phyloP scores from a whole-genome alignment of 768 basidiomycete genomes.

The Gloeophyllum trabeum region DNA sequence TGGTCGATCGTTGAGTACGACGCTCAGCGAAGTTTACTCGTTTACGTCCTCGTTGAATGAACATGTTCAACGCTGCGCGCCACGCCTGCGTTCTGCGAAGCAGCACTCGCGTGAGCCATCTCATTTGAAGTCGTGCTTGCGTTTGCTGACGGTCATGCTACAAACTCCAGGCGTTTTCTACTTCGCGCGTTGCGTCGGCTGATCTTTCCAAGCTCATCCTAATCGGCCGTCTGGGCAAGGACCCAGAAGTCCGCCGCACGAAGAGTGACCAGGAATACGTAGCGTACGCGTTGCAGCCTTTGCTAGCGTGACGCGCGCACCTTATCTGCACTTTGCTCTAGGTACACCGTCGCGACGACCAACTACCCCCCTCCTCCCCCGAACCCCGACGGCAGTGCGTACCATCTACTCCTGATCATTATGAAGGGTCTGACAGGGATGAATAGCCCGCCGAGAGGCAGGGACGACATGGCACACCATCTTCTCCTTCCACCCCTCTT shows the following conservation, averaged over 20 bases:
- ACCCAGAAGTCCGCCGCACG: constrained; percentile 59
- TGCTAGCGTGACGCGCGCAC: background rate
- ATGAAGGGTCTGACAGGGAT: background rate
- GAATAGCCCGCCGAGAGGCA: constrained; percentile 37
- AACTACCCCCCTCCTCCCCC: constrained; percentile 48
- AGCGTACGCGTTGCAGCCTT: constrained; percentile 32
- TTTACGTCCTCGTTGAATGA: too few relatives aligned
- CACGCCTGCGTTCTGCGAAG: constrained; percentile 25
- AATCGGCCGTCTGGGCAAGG: constrained; percentile 59
- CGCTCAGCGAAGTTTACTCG: too few relatives aligned
- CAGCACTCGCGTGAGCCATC: constrained; percentile 34
- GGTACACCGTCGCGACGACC: constrained; percentile 69
- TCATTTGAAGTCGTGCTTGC: background rate
- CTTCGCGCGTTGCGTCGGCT: constrained; percentile 35
- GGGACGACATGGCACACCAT: constrained; percentile 69
- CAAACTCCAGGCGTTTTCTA: constrained; percentile 48
- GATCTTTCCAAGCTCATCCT: constrained; percentile 72
- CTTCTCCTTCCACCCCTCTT: constrained; percentile 52
- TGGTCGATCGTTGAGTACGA: too few relatives aligned
- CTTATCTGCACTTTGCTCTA: too few relatives aligned
- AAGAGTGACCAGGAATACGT: constrained; percentile 74
- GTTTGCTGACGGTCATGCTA: background rate
- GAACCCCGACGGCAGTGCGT: constrained; percentile 51
- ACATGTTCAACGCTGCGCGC: too few relatives aligned
- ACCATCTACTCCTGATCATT: constrained; percentile 1